Evolutionary conservation across 768 basidiomycete genomes (phyloP).

Genomic region (Podaxis pistillaris): DNA sequence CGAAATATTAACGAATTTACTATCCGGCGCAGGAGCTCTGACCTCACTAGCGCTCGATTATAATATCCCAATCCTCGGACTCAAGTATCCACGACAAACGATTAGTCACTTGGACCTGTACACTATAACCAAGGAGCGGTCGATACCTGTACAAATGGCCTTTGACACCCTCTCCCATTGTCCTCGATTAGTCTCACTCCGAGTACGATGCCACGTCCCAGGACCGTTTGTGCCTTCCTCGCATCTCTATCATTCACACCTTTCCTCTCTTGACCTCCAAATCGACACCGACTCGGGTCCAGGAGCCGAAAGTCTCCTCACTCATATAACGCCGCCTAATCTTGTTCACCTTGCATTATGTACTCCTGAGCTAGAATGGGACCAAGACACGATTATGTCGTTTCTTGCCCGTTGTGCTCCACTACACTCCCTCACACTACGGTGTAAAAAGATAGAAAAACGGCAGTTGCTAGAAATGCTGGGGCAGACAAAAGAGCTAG

Average conservation of each 20-base stretch:
- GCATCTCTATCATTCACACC: not conserved
- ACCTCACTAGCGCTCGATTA: constrained; percentile 4
- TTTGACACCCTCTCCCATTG: constrained; percentile 10
- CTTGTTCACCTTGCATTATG: not conserved
- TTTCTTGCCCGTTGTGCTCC: constrained; percentile 5
- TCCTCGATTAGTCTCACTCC: not conserved
- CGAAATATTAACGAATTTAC: not conserved
- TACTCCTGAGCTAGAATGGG: constrained; percentile 7
- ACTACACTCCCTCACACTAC: not conserved
- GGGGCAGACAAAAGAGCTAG: not conserved
- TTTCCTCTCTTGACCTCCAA: constrained; percentile 5
- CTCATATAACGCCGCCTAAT: constrained; percentile 6
- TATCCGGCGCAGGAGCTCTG: constrained; percentile 1
- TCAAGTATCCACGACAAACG: constrained; percentile 5
- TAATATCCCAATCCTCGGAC: constrained; percentile 1
- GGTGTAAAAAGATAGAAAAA: constrained; percentile 10
- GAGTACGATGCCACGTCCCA: constrained; percentile 6
- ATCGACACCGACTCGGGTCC: constrained; percentile 11
- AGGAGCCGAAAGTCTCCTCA: constrained; percentile 8
- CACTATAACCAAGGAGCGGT: constrained; percentile 4
- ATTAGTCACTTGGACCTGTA: constrained; percentile 10
- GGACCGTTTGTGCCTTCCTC: not conserved
- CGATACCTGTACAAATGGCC: constrained; percentile 12
- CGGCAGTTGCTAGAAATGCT: constrained; percentile 4
- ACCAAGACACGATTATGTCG: constrained; percentile 10